These are phyloP conservation scores for Ambrosiella xylebori DNA, from an alignment of 2,329 filamentous ascomycete species.

Conservation along the genomic window DNA sequence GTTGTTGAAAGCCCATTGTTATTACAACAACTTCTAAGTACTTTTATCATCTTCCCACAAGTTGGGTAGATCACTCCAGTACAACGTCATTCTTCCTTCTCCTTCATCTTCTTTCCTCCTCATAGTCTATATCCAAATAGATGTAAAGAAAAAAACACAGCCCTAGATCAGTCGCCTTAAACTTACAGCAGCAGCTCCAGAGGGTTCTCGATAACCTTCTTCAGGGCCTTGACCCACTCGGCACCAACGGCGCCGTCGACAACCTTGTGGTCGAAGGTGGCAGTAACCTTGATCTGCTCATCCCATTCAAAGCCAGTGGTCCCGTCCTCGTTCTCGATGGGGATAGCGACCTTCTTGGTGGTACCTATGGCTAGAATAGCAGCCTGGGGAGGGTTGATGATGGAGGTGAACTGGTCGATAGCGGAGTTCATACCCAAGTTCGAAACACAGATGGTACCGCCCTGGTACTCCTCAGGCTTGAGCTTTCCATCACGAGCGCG, in stretches of 20 bases:
- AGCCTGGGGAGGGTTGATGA: slow-evolving; percentile 97
- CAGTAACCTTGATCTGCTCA: slow-evolving; percentile 90
- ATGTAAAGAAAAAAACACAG: neutral
- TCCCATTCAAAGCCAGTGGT: slow-evolving; percentile 67
- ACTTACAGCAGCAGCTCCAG: slow-evolving; percentile 76
- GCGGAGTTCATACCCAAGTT: slow-evolving; percentile 99
- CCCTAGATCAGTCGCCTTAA: neutral
- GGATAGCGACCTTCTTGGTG: slow-evolving; percentile 85
- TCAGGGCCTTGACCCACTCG: slow-evolving; percentile 92
- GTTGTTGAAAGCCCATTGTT: neutral
- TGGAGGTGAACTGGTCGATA: slow-evolving; percentile 90
- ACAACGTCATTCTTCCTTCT: neutral
- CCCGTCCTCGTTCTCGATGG: slow-evolving; percentile 70
- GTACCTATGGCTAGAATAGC: slow-evolving; percentile 90
- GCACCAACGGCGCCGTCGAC: slow-evolving; percentile 90
- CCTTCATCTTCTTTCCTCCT: neutral
- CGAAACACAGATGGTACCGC: slow-evolving; percentile 95
- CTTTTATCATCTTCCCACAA: no score
- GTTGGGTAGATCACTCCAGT: neutral
- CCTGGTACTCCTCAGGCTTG: slow-evolving; percentile 98
- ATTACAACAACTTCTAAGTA: neutral
- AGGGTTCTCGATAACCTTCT: slow-evolving; percentile 96
- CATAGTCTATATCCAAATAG: neutral
- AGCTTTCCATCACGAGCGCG: slow-evolving; percentile 93
- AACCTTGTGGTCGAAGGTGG: slow-evolving; percentile 97